Evolutionary conservation across 257 asterid species (phyloP), one percentile per base, ranked within the genome.

Genomic region (Nicotiana sylvestris): DNA sequence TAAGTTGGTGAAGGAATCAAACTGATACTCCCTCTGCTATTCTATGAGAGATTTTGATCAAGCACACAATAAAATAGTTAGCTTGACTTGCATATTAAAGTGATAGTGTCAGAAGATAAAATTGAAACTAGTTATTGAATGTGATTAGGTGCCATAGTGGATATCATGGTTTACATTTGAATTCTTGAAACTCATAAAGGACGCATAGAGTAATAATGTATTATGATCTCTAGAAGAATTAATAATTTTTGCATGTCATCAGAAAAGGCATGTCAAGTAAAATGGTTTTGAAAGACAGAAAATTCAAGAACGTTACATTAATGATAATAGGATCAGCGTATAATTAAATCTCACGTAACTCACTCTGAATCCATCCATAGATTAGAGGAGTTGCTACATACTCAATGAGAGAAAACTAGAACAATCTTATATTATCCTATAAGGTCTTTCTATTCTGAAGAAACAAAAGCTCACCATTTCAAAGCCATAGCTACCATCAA

Each of bases 401-500:
- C 27, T 72, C 78, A 72, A 43, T 49, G 13, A 72, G 58, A 72
- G 15, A 72, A 46, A 21, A 29, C 78, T 46, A 72, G 60, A 72
- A 72, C 3, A 72, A 12, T 72, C 3, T 72, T 72, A 74, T 51
- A 61, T 49, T 49, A 74, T 74, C 64, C 58, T 70, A 43, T 39
- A 43, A 33, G 1, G 27, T 27, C 21, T 49, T 15, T 74, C 4
- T 74, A 13, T 35, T 15, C 80, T 49, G 27, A 11, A 46, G 18
- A 16, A 55, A 77, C 21, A 62, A 83, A 83, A 68, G 18, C 92
- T 89, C 86, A 96, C 99, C 98, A 96, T 94, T 89, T 96, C 99
- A 90, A 96, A 96, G 33, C 99, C 99, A 91, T 94, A 96, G 91
- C 97, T 94, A 84, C 98, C 98, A 77, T 96, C 99, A 82, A 96